These are phyloP conservation scores for Amphichorda felina DNA, from an alignment of 2,329 filamentous ascomycete species.

Conservation along the genomic window DNA sequence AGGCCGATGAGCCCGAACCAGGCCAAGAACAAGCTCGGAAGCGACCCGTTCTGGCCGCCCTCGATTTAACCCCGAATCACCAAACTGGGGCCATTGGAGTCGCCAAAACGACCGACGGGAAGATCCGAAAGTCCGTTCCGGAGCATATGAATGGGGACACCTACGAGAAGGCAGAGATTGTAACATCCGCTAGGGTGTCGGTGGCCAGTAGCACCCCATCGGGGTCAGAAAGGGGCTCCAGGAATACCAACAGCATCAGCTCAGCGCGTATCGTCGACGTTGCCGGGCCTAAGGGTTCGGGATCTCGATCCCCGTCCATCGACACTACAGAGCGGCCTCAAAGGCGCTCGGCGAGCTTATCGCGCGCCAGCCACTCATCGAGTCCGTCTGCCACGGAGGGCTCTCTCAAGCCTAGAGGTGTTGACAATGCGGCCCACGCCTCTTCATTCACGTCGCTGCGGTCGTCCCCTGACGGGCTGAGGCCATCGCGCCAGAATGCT, in stretches of 20 bases:
- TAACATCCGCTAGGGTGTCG: slow-evolving; percentile 45
- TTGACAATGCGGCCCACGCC: not conserved
- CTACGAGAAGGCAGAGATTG: slow-evolving; percentile 45
- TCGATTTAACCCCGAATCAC: no score
- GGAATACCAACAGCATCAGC: slow-evolving; percentile 34
- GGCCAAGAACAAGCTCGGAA: no score
- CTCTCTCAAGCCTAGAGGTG: not conserved
- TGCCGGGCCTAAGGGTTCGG: slow-evolving; percentile 36
- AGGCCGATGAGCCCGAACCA: not conserved
- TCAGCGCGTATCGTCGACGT: slow-evolving; percentile 50
- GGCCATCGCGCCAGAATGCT: slow-evolving; percentile 13
- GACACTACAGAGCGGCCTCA: slow-evolving; percentile 27
- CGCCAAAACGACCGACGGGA: not conserved
- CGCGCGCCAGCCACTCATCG: slow-evolving; percentile 18
- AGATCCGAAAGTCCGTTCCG: not conserved
- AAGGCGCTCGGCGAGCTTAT: slow-evolving; percentile 24
- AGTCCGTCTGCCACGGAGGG: slow-evolving; percentile 9
- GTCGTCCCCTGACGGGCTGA: slow-evolving; percentile 18
- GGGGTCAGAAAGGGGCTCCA: slow-evolving; percentile 31
- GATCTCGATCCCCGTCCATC: slow-evolving; percentile 35
- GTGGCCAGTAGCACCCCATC: slow-evolving; percentile 37
- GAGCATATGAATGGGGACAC: slow-evolving; percentile 23
- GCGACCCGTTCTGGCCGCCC: no score
- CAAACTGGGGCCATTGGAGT: not conserved
- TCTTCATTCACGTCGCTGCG: slow-evolving; percentile 6